A percentile compares a stretch with the other conserved stretches of the same genome.
These are phyloP conservation scores for Mycosarcoma maydis DNA, from an alignment of 1,284 basidiomycete genomes.

Conservation along the genomic window DNA sequence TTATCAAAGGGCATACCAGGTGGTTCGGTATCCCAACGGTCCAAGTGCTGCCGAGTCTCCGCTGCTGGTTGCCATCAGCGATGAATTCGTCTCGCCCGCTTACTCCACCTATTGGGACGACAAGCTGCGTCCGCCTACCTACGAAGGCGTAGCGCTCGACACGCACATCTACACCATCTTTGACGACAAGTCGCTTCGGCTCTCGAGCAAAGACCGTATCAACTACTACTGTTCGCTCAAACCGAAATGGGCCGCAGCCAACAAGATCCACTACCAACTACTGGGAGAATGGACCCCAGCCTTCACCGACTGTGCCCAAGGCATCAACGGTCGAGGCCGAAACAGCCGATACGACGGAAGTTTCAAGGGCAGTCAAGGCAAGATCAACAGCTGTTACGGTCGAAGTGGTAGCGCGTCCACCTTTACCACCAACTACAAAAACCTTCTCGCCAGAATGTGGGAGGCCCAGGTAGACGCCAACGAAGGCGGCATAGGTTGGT, in stretches of 20 bases:
- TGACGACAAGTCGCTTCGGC: slow-evolving; percentile 38
- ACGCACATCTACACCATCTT: slow-evolving; percentile 66
- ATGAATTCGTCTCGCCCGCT: slow-evolving; percentile 82
- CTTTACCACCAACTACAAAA: slow-evolving; percentile 83
- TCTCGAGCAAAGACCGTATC: slow-evolving; percentile 50
- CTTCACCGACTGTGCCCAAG: slow-evolving; percentile 84
- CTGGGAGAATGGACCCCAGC: slow-evolving; percentile 70
- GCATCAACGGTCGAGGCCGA: slow-evolving; percentile 74
- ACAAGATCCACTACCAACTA: slow-evolving; percentile 56
- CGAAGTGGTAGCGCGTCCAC: slow-evolving; percentile 77
- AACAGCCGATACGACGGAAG: slow-evolving; percentile 70
- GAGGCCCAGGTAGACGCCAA: slow-evolving; percentile 76
- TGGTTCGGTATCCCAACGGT: slow-evolving; percentile 50
- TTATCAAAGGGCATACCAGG: slow-evolving; percentile 57
- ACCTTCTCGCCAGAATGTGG: slow-evolving; percentile 82
- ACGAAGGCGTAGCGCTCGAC: slow-evolving; percentile 79
- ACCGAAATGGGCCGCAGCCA: slow-evolving; percentile 43
- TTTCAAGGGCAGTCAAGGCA: slow-evolving; percentile 39
- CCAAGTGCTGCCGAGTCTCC: slow-evolving; percentile 26
- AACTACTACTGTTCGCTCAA: slow-evolving; percentile 57
- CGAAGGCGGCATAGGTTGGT: slow-evolving; percentile 74
- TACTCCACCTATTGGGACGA: slow-evolving; percentile 74
- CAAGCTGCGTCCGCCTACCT: slow-evolving; percentile 73
- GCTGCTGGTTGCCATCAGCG: slow-evolving; percentile 74
- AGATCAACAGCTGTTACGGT: slow-evolving; percentile 77